phyloP scores from a whole-genome alignment of 2,329 filamentous ascomycete genomes.

The Hypomyces rosellus region DNA sequence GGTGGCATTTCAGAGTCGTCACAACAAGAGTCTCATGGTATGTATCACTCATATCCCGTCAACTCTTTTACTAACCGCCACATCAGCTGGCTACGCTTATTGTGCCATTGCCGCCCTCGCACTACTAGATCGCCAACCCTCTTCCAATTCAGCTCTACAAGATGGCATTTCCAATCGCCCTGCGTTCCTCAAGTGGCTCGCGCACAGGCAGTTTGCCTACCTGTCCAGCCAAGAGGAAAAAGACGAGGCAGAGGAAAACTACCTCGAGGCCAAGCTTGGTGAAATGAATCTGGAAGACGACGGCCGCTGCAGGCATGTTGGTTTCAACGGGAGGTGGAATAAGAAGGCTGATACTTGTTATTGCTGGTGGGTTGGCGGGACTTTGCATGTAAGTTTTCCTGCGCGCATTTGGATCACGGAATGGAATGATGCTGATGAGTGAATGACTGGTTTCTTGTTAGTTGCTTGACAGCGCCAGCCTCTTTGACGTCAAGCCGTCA shows the following conservation, averaged over 20 bases:
- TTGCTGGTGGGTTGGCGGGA: slow-evolving; percentile 80
- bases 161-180: slow-evolving; percentile 28
- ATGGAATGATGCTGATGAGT: not conserved
- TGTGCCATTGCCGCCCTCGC: slow-evolving; percentile 75
- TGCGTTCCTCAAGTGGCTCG: slow-evolving; percentile 48
- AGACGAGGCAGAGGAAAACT: slow-evolving; percentile 37
- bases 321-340: slow-evolving; percentile 86
- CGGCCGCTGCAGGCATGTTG: slow-evolving; percentile 45
- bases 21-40: slow-evolving; percentile 78
- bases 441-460: slow-evolving; percentile 20
- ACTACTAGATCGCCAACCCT: slow-evolving; percentile 54
- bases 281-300: slow-evolving; percentile 27
- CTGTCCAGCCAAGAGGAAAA: slow-evolving; percentile 40
- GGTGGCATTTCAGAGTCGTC: slow-evolving; percentile 75
- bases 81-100: slow-evolving; percentile 80
- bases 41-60: slow-evolving; percentile 15
- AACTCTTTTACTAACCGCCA: not conserved
- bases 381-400: slow-evolving; percentile 38
- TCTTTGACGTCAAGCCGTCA: slow-evolving; percentile 55
- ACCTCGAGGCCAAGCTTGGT: slow-evolving; percentile 29
- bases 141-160: slow-evolving; percentile 22
- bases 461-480: slow-evolving; percentile 50
- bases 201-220: slow-evolving; percentile 58
- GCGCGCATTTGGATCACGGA: not conserved
- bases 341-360: slow-evolving; percentile 96